Percentiles rank a stretch among this genome's conserved stretches.
phyloP scores from a whole-genome alignment of 768 basidiomycete genomes.

The Leccinum incarnatum region DNA sequence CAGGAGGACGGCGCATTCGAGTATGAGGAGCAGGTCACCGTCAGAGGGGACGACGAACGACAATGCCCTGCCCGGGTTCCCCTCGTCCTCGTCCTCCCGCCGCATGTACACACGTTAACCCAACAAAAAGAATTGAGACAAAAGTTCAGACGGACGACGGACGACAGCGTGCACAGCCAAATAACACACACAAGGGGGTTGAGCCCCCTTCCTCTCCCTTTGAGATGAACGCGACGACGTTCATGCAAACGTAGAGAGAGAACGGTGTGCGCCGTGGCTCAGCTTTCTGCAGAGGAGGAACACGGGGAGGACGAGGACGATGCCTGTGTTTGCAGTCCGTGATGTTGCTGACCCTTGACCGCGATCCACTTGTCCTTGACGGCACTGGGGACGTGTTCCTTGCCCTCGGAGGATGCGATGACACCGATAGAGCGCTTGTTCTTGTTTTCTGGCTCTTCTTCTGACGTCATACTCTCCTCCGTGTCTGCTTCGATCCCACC shows the following conservation, averaged over 20 bases:
- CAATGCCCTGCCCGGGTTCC: not conserved
- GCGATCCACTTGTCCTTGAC: conserved; percentile 75
- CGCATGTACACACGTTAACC: not conserved
- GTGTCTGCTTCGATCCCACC: conserved; percentile 68
- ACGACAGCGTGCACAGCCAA: not conserved
- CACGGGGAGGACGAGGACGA: not conserved
- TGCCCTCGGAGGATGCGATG: conserved; percentile 11
- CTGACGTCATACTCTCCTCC: conserved; percentile 74
- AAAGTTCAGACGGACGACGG: conserved; percentile 12
- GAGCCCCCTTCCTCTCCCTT: not conserved
- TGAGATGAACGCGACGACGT: not conserved
- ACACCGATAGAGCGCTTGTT: conserved; percentile 9
- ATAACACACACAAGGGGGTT: not conserved
- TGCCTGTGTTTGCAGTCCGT: conserved; percentile 4
- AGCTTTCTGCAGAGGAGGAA: conserved; percentile 11
- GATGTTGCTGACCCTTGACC: conserved; percentile 49
- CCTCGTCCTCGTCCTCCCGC: not conserved
- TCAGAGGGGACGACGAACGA: not conserved
- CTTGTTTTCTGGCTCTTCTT: conserved; percentile 55
- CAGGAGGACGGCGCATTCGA: not conserved
- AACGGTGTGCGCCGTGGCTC: not conserved
- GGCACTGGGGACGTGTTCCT: conserved; percentile 20
- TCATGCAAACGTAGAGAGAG: not conserved
- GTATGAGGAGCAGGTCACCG: not conserved
- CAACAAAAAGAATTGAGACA: conserved; percentile 4